Conservation (phyloP, 306 rosid species). For the Glycine tomentella region DNA sequence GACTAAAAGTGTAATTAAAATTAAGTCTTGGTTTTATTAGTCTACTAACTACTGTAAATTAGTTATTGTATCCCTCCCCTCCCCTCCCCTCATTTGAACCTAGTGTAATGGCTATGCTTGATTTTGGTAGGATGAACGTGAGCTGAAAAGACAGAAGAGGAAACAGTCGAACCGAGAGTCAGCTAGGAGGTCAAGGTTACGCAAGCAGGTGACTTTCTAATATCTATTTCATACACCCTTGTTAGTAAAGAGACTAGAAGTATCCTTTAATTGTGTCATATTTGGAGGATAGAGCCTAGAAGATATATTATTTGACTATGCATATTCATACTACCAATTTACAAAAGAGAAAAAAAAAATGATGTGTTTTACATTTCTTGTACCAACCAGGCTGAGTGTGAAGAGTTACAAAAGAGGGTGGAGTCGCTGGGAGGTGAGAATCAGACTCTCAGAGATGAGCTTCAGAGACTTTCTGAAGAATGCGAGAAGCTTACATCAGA, state of each 20-base stretch:
- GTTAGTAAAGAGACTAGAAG: neutral
- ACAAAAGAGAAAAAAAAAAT: neutral
- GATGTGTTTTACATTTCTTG: conserved; percentile 38
- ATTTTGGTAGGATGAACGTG: conserved; percentile 87
- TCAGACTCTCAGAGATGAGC: conserved; percentile 74
- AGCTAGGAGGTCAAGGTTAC: conserved; percentile 96
- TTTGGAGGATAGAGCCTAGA: neutral
- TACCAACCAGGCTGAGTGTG: conserved; percentile 87
- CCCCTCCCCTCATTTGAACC: neutral
- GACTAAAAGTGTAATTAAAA: too few species aligned
- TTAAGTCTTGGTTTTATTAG: neutral
- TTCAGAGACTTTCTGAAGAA: conserved; percentile 86
- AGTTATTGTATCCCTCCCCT: neutral
- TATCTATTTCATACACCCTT: conserved; percentile 6
- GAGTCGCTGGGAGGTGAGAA: conserved; percentile 81
- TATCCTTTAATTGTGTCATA: neutral
- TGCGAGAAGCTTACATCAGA: conserved; percentile 86
- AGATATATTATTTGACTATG: conserved; percentile 16
- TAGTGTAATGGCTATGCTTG: neutral
- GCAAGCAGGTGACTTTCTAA: conserved; percentile 79
- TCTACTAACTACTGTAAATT: neutral
- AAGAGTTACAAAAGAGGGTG: conserved; percentile 90
- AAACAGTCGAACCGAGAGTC: conserved; percentile 99
- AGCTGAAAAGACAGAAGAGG: conserved; percentile 92
- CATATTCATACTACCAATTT: neutral